Conservation (phyloP, 225 moss, liverwort and hornwort genomes). For the Pseudisothecium myosuroides region DNA sequence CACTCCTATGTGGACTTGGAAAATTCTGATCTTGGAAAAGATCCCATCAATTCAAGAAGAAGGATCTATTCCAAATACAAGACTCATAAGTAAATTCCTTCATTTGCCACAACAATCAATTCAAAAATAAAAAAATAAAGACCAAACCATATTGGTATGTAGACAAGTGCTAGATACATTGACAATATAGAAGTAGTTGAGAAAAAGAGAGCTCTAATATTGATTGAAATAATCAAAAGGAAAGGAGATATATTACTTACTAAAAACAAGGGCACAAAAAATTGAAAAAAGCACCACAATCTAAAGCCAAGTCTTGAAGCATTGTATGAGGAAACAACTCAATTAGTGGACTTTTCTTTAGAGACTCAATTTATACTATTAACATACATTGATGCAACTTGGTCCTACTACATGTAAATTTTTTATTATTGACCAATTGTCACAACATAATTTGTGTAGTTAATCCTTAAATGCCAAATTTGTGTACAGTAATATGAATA, state of each 20-base stretch:
- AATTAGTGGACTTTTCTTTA: neutral
- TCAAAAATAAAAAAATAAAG: no score
- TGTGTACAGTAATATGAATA: neutral
- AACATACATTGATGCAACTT: neutral
- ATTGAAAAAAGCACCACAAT: no score
- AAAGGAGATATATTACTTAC: accelerated
- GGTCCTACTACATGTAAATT: neutral
- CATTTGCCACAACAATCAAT: no score
- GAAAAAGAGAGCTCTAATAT: neutral
- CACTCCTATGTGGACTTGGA: neutral
- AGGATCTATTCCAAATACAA: neutral
- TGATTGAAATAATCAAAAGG: neutral
- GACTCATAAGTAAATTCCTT: no score
- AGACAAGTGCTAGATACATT: neutral
- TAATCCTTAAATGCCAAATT: neutral
- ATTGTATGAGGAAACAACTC: accelerated
- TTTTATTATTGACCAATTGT: neutral
- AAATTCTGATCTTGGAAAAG: neutral
- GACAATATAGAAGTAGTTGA: neutral
- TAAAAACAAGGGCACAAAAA: no score
- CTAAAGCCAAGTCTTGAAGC: no score
- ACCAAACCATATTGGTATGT: no score
- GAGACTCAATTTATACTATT: neutral
- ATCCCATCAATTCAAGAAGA: neutral
- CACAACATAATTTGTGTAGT: neutral